Evolutionary conservation across 2,329 filamentous ascomycete species (phyloP).

Genomic region (Teratosphaeria zuluensis): DNA sequence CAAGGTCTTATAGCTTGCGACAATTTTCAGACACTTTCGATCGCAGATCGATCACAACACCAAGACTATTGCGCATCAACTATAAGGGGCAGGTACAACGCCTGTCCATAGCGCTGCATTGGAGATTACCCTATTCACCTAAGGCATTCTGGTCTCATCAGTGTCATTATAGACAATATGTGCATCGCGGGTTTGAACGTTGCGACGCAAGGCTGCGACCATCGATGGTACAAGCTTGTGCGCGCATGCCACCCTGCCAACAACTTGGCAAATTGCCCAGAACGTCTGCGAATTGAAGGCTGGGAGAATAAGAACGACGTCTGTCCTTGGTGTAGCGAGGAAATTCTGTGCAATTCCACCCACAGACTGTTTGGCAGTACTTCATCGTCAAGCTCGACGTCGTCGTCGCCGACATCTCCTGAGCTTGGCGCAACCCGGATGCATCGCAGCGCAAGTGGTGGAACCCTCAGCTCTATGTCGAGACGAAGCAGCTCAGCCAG

Average conservation of each 20-base stretch:
- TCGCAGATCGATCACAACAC: neutral
- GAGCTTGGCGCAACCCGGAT: neutral
- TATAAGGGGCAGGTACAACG: neutral
- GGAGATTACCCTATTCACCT: neutral
- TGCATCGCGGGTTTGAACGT: constrained; percentile 43
- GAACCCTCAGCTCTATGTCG: constrained; percentile 18
- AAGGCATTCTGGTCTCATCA: neutral
- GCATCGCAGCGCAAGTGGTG: constrained; percentile 16
- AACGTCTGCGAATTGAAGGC: constrained; percentile 36
- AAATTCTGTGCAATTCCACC: constrained; percentile 31
- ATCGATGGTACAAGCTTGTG: constrained; percentile 42
- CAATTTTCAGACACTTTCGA: neutral
- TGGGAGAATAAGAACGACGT: constrained; percentile 40
- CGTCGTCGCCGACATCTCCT: constrained; percentile 15
- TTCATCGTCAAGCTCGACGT: constrained; percentile 27
- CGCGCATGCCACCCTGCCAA: constrained; percentile 33
- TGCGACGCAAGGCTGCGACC: constrained; percentile 36
- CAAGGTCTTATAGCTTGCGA: neutral
- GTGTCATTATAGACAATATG: constrained; percentile 26
- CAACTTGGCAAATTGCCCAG: constrained; percentile 39
- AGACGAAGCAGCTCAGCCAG: constrained; percentile 19
- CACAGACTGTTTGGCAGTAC: constrained; percentile 39
- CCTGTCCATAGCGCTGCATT: neutral
- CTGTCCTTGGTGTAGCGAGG: constrained; percentile 38
- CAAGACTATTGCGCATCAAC: neutral